Conservation (phyloP, 148 eudicot genomes). For the Rheum nobile region DNA sequence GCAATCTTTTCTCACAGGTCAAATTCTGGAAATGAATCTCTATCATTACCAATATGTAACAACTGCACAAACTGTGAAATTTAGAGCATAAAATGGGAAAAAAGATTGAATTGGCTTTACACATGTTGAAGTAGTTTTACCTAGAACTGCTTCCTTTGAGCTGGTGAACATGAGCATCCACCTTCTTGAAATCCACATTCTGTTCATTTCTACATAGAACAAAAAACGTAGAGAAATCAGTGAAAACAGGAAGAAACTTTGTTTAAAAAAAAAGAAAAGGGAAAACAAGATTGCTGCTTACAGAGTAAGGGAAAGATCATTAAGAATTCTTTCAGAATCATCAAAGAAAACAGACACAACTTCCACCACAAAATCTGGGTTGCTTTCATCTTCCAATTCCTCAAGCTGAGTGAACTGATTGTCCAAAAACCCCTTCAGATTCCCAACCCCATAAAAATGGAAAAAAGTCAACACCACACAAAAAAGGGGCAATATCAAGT, state of each 20-base stretch:
- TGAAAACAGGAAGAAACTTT: background rate
- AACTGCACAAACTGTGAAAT: background rate
- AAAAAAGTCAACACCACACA: slow-evolving; percentile 5
- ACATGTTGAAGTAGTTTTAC: background rate
- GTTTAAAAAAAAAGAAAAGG: background rate
- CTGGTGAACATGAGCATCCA: slow-evolving; percentile 21
- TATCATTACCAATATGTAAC: background rate
- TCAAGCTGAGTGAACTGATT: slow-evolving; percentile 8
- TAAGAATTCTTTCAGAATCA: slow-evolving; percentile 10
- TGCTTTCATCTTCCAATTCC: slow-evolving; percentile 9
- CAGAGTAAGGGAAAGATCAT: slow-evolving; percentile 6
- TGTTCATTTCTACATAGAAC: slow-evolving; percentile 6
- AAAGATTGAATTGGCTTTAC: background rate
- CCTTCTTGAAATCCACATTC: slow-evolving; percentile 15
- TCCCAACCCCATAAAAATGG: background rate
- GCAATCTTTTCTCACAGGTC: background rate
- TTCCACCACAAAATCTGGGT: slow-evolving; percentile 13
- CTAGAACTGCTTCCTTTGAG: slow-evolving; percentile 20
- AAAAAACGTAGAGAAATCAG: background rate
- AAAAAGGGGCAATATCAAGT: background rate
- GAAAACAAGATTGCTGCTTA: background rate
- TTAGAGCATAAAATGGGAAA: background rate
- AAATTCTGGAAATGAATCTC: background rate
- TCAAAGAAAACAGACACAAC: slow-evolving; percentile 13
- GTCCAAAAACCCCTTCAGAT: slow-evolving; percentile 10